phyloP scores from a whole-genome alignment of 169 alveolate genomes.

The Cyclospora cayetanensis region DNA sequence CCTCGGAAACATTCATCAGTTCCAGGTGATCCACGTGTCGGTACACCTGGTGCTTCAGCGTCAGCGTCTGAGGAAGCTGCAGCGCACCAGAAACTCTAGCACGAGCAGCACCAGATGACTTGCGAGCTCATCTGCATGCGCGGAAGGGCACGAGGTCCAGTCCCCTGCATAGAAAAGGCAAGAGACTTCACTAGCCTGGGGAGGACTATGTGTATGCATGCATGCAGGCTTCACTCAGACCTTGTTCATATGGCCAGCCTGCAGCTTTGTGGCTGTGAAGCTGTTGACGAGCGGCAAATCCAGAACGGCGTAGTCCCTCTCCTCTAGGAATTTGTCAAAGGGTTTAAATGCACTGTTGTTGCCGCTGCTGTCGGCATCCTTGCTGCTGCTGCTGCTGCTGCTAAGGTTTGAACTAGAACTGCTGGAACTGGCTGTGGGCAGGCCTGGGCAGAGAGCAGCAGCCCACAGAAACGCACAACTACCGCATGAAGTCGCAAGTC shows the following conservation, averaged over 20 bases:
- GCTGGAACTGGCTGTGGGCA: neutral
- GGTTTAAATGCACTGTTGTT: constrained; percentile 82
- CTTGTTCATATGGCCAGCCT: constrained; percentile 81
- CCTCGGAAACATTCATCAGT: constrained; percentile 96
- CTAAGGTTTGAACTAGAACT: neutral
- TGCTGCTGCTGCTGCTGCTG: neutral
- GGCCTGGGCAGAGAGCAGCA: neutral
- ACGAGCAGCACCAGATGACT: neutral
- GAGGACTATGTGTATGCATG: no score
- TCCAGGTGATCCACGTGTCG: constrained; percentile 98
- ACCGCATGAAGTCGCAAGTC: neutral
- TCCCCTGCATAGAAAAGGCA: no score
- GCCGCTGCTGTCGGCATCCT: neutral
- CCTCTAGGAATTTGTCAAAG: constrained; percentile 84
- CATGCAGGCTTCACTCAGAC: constrained; percentile 38
- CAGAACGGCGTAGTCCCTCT: constrained; percentile 79
- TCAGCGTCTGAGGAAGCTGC: constrained; percentile 95
- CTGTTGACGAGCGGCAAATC: constrained; percentile 84
- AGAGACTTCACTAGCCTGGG: no score
- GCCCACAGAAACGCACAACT: neutral
- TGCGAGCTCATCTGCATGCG: neutral
- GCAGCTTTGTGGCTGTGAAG: constrained; percentile 75
- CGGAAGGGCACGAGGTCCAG: no score
- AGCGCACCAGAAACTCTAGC: neutral
- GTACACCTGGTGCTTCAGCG: constrained; percentile 94